A percentile compares a stretch with the other conserved stretches of the same genome.
phyloP scores from a whole-genome alignment of 139 green algal species.

The Haematococcus sp. region DNA sequence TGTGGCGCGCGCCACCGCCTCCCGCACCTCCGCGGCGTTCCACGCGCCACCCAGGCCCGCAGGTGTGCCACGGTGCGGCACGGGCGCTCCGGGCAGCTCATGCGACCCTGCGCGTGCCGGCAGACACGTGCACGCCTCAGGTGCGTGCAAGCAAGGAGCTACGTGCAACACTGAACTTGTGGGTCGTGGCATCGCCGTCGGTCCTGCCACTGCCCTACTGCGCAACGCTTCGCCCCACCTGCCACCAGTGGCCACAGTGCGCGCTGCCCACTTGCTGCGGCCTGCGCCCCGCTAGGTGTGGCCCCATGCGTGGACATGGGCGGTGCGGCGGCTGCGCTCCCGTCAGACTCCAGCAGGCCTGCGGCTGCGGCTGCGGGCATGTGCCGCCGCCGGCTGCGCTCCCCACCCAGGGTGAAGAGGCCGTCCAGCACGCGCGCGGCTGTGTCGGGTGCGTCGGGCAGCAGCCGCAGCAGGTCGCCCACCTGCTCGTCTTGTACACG shows the following conservation, averaged over 20 bases:
- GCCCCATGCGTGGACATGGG: background rate
- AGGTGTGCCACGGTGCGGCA: background rate
- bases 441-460: slow-evolving; percentile 65
- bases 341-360: background rate
- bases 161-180: too few relatives aligned
- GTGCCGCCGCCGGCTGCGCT: too few relatives aligned
- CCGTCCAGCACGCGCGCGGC: slow-evolving; percentile 70
- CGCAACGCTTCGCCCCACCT: background rate
- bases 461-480: slow-evolving; percentile 75
- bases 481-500: slow-evolving; percentile 83
- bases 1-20: slow-evolving; percentile 8
- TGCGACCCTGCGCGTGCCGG: background rate
- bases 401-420: slow-evolving; percentile 52
- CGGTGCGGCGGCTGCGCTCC: too few relatives aligned
- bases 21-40: slow-evolving; percentile 21
- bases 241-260: background rate
- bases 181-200: too few relatives aligned
- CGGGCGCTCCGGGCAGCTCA: too few relatives aligned
- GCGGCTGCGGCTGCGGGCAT: slow-evolving; percentile 18
- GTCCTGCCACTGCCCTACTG: too few relatives aligned
- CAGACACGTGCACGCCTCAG: too few relatives aligned
- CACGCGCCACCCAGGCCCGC: slow-evolving; percentile 11
- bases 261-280: background rate
- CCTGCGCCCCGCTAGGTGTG: background rate
- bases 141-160: too few relatives aligned